Evolutionary conservation across 2,329 filamentous ascomycete species (phyloP).

Genomic region (Aaosphaeria arxii): DNA sequence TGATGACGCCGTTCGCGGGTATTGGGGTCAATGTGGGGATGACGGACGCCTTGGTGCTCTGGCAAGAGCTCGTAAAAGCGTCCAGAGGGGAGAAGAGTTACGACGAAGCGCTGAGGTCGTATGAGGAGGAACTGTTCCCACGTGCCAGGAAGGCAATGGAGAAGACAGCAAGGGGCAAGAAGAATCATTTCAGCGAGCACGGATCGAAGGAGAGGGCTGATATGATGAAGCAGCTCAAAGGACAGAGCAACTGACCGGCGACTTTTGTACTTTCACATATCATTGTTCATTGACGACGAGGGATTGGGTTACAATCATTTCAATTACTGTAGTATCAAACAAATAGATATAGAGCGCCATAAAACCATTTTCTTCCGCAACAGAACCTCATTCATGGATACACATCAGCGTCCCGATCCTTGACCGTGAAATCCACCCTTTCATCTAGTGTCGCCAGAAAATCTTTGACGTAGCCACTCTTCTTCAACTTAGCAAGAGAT

Average conservation of each 20-base stretch:
- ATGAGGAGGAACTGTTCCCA: slow-evolving; percentile 25
- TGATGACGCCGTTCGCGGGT: slow-evolving; percentile 58
- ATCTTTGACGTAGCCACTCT: slow-evolving; percentile 14
- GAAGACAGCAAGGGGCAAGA: slow-evolving; percentile 21
- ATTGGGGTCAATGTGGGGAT: slow-evolving; percentile 60
- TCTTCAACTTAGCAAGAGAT: slow-evolving; percentile 9
- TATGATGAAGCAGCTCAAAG: slow-evolving; percentile 12
- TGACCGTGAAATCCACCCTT: slow-evolving; percentile 20
- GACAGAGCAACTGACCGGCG: not conserved
- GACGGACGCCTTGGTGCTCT: slow-evolving; percentile 53
- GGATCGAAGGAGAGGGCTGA: slow-evolving; percentile 18
- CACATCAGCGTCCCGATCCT: slow-evolving; percentile 9
- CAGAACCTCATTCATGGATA: slow-evolving; percentile 7
- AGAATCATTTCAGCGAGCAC: slow-evolving; percentile 15
- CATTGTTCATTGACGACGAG: too few species aligned
- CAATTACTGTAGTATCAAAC: too few species aligned
- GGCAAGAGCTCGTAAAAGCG: slow-evolving; percentile 19
- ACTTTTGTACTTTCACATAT: too few species aligned
- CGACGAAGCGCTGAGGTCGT: slow-evolving; percentile 14
- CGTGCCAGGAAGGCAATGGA: slow-evolving; percentile 14
- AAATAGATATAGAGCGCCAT: too few species aligned
- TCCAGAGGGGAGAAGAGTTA: slow-evolving; percentile 16
- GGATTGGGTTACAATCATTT: too few species aligned
- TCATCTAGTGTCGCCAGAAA: slow-evolving; percentile 22
- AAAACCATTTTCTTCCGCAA: too few species aligned